Evolutionary conservation across 441 rosid species (phyloP), one percentile per base, ranked within the genome.

Genomic region (Manihot esculenta): DNA sequence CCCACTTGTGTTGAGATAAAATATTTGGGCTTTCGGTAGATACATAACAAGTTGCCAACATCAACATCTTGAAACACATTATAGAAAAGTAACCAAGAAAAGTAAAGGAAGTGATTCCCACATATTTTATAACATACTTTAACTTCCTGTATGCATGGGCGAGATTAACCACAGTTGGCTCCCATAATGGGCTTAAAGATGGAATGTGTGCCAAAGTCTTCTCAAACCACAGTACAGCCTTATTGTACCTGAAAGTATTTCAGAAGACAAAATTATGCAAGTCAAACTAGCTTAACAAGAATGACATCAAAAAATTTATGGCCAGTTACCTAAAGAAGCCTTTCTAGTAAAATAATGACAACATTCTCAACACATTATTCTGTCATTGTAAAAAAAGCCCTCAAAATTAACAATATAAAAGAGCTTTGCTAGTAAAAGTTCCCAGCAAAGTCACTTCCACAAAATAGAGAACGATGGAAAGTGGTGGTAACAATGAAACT

Each of bases 101-200:
- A 63, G 27, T 18, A 54, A 71, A 53, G 64, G 35, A 50, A 23
- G 50, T 14, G 57, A 66, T 48, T 64, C 47, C 48, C 35, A 42
- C 33, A 68, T n/a, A 60, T 14, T 67, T 26, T 56, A 60, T 57
- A 70, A 58, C 80, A 33, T 85, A 94, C 98, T 87, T 89, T 44
- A 92, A 79, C 75, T 94, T 94, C 72, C 98, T 81, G 83, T 82
- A 90, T 45, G 97, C 86, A 83, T 89, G 98, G 72, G 94, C 97
- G 59, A 92, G 92, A 84, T 92, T 94, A 72, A 90, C 92, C 55
- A 94, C 78, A 61, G 99, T 89, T 54, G 98, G 88, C 81, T 90
- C 98, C 98, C 96, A 92, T 82, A 77, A 80, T 85, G 86, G 89
- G 81, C 87, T 86, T 76, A 89, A 71, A 72, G 89, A 83, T 23